These are phyloP conservation scores for Rhizomucor pusillus DNA, from an alignment of 371 early-diverging fungal genomes.

Conservation along the genomic window DNA sequence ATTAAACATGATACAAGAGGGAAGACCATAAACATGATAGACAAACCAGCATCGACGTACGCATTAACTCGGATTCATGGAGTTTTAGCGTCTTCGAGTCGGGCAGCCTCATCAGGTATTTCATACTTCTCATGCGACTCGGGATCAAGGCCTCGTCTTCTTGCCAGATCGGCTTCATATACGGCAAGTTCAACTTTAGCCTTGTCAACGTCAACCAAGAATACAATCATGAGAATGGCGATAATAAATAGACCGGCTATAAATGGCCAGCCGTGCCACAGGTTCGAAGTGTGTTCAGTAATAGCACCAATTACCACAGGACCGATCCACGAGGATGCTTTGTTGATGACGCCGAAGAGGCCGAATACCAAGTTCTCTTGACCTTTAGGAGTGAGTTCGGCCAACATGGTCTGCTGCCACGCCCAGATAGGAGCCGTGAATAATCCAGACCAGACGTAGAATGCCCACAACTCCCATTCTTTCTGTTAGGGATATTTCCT, in stretches of 20 bases:
- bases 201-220: constrained; percentile 48
- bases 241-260: constrained; percentile 46
- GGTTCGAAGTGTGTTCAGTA: constrained; percentile 44
- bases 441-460: constrained; percentile 52
- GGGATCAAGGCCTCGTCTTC: too few species aligned
- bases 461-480: constrained; percentile 54
- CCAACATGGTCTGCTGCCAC: constrained; percentile 57
- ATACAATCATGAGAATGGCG: constrained; percentile 37
- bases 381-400: constrained; percentile 55
- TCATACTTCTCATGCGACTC: too few species aligned
- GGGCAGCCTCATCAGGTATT: too few species aligned
- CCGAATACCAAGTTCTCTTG: constrained; percentile 61
- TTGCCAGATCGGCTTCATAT: constrained; percentile 9
- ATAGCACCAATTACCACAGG: constrained; percentile 60
- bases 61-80: too few species aligned
- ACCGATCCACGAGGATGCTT: constrained; percentile 62
- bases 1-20: too few species aligned
- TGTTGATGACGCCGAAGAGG: constrained; percentile 59
- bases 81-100: too few species aligned
- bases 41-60: too few species aligned
- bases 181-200: constrained; percentile 43
- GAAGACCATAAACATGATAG: too few species aligned
- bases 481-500: constrained; percentile 7
- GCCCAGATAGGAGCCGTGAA: constrained; percentile 60
- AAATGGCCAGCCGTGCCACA: constrained; percentile 57